Conservation (phyloP, 352 stramenopile genomes). For the Globisporangium nodosum region DNA sequence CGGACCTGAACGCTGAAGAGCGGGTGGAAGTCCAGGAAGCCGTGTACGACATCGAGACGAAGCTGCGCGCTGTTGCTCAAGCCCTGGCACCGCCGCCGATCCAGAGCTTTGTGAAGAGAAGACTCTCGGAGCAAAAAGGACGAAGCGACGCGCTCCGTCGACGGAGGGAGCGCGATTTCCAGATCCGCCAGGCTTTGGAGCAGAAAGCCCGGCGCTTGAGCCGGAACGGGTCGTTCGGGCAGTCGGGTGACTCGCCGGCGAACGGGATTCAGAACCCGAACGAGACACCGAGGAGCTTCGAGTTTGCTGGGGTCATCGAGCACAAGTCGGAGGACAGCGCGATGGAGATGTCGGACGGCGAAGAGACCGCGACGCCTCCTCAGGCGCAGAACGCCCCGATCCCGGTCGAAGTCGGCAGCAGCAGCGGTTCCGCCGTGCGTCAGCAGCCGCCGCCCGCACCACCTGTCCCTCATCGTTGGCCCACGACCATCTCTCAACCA, state of each 20-base stretch:
- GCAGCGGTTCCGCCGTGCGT: not conserved
- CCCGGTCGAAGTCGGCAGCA: not conserved
- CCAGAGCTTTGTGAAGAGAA: slow-evolving; percentile 78
- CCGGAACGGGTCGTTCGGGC: slow-evolving; percentile 9
- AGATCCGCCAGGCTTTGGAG: slow-evolving; percentile 64
- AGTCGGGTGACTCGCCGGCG: not conserved
- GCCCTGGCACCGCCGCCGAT: slow-evolving; percentile 67
- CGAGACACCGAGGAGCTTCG: slow-evolving; percentile 18
- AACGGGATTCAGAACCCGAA: slow-evolving; percentile 17
- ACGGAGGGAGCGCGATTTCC: slow-evolving; percentile 67
- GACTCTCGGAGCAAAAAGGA: slow-evolving; percentile 71
- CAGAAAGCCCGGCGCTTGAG: slow-evolving; percentile 16
- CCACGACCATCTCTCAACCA: slow-evolving; percentile 10
- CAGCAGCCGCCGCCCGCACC: slow-evolving; percentile 10
- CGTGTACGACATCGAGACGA: slow-evolving; percentile 69
- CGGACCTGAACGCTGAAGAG: slow-evolving; percentile 40
- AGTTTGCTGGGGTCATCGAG: not conserved
- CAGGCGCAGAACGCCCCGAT: not conserved
- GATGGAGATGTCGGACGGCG: slow-evolving; percentile 65
- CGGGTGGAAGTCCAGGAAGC: slow-evolving; percentile 52
- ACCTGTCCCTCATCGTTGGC: slow-evolving; percentile 18
- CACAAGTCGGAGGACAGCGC: slow-evolving; percentile 37
- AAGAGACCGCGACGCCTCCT: slow-evolving; percentile 17
- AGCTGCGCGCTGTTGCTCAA: slow-evolving; percentile 28
- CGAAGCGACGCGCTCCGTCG: slow-evolving; percentile 64